Evolutionary conservation across 1,284 basidiomycete species (phyloP).

Genomic region (Apiotrichum montevideense): DNA sequence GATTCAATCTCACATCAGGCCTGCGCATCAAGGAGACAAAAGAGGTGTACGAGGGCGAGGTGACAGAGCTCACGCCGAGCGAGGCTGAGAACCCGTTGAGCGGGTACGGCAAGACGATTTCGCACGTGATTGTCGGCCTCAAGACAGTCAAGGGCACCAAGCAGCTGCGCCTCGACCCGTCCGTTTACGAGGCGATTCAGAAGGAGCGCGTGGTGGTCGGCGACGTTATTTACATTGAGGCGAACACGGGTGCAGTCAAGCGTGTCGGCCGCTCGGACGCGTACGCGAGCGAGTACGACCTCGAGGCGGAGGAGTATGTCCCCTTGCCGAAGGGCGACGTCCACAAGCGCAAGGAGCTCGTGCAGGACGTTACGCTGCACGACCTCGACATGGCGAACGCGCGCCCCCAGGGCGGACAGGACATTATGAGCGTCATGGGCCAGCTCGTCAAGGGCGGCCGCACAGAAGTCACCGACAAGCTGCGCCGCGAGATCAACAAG

Average conservation of each 20-base stretch:
- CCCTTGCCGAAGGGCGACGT: conserved; percentile 97
- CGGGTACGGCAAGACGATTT: conserved; percentile 97
- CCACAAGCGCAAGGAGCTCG: conserved; percentile 93
- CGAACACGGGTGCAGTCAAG: conserved; percentile 93
- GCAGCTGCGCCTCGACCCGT: conserved; percentile 88
- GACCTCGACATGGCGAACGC: conserved; percentile 97
- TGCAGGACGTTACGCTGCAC: conserved; percentile 94
- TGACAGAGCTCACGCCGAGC: conserved; percentile 91
- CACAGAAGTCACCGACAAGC: conserved; percentile 95
- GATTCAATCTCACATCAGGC: conserved; percentile 51
- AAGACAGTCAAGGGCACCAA: conserved; percentile 99
- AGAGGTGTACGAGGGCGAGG: conserved; percentile 97
- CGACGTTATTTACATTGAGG: conserved; percentile 94
- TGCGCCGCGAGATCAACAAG: conserved; percentile 91
- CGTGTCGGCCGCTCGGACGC: conserved; percentile 95
- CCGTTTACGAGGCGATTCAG: conserved; percentile 92
- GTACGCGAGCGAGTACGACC: conserved; percentile 96
- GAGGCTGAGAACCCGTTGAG: conserved; percentile 92
- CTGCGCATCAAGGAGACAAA: conserved; percentile 97
- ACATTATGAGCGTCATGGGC: conserved; percentile 99
- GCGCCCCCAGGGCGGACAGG: conserved; percentile 80
- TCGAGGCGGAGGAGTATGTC: conserved; percentile 97
- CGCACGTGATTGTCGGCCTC: conserved; percentile 90
- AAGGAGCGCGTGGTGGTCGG: conserved; percentile 97
- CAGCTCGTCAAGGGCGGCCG: conserved; percentile 89